Base-by-base conservation (phyloP, 805 yeast genomes). In the Clavispora fructus region DNA sequence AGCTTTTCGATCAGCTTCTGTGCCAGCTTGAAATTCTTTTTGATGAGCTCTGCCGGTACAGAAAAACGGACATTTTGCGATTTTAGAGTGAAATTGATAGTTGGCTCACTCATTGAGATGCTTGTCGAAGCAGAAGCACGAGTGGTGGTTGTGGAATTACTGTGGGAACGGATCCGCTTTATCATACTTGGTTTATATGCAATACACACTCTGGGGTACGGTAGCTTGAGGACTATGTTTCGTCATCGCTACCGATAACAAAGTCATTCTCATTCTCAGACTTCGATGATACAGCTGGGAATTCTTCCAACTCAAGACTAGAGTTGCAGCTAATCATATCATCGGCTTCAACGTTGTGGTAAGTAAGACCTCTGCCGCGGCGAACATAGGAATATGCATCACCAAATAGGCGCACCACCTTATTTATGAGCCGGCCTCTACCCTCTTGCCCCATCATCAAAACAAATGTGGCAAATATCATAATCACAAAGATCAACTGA, bases 31-130 rank as follows among this genome's bases (percentile, higher is more conserved):
- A 83, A 76, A 52, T 84, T 85, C 65, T 77, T 79, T 52, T 79
- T 75, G 48, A 85, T 68, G 23, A 84, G 67, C 57, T 86, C 94
- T 26, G 77, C 72, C 0, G 96, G 95, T 1, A 85, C 81, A 44
- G 77, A 73, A 62, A 87, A 80, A 43, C 80, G 80, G 10, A 83
- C 74, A 58, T 74, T 79, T 54, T 80, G 81, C 30, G 82, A 62
- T 48, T 77, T 78, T 32, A 71, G 57, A 35, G 68, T 71, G 55
- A 71, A 71, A 49, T 66, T 66, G 25, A 71, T 47, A 0, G 71
- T 63, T 5, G 73, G 68, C 29, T 67, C 70, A 46, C 66, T 67
- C 72, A 67, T 68, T 10, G 13, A 7, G 9, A 9, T 7, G 13
- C 39, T 12, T 17, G 4, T 31, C 9, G 10, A 7, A n/a, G 17